Base-by-base conservation (phyloP, 345 rosid genomes). In the Lenwebbia sp. region DNA sequence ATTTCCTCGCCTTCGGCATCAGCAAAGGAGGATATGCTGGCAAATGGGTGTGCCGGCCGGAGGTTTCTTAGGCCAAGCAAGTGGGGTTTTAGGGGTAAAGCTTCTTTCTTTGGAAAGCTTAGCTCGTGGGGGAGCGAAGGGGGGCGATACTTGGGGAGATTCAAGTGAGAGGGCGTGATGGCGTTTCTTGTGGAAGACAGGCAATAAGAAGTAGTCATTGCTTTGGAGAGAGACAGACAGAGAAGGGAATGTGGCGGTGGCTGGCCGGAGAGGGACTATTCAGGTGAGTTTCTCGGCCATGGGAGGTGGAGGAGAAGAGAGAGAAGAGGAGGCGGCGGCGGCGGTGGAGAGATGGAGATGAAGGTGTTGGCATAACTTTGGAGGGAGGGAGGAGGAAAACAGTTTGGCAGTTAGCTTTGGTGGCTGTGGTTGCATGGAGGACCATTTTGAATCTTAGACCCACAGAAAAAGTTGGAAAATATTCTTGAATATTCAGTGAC, bases 21-120 rank as follows among this genome's bases (percentile, higher is more conserved):
- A 0, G 96, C 95, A 83, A 92, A 95, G 81, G 98, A 94, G 3
- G 99, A 94, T 82, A 95, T 85, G 86, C 91, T 91, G 37, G 98
- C 98, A 85, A 92, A 94, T 89, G 94, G 93, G 87, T 87, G 56
- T 4, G 25, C 54, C 85, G 0, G 75, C 12, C 60, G 86, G 87
- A 90, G 88, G 89, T 88, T 57, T 81, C 83, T 5, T 83, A 85
- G 37, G 87, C 76, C 44, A 65, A 65, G 76, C 44, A 8, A 89
- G 55, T 75, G 86, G 78, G 91, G 90, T 86, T 89, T 92, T 28
- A 88, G 85, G 84, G 84, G 75, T 17, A 86, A 84, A 86, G 83
- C 30, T 21, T 90, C 91, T 85, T 83, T 92, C 75, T 87, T 88
- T 55, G 90, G 90, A 84, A 90, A 83, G 84, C 84, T 86, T 82